Conservation (phyloP, 192 early-diverging fungal genomes). For the Backusella westeae region DNA sequence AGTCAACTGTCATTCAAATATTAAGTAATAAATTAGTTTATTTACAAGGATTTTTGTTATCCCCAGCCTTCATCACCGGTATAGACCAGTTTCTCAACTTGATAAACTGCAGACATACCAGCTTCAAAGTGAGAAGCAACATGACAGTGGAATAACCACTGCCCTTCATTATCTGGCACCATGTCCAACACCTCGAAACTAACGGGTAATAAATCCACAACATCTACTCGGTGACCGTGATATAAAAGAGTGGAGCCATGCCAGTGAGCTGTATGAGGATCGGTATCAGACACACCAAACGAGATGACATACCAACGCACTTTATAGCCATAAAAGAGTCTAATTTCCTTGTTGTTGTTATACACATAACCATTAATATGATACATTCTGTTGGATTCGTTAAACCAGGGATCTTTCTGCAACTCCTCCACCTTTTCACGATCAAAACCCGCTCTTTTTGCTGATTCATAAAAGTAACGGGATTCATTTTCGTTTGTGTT, state of each 20-base stretch:
- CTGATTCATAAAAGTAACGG: conserved; percentile 17
- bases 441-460: conserved; percentile 10
- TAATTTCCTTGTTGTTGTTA: conserved; percentile 34
- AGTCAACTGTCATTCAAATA: not conserved
- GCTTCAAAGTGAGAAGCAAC: conserved; percentile 38
- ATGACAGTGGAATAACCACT: conserved; percentile 48
- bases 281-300: conserved; percentile 14
- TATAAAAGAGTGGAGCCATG: conserved; percentile 39
- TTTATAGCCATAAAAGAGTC: conserved; percentile 16
- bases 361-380: conserved; percentile 38
- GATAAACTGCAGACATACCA: conserved; percentile 44
- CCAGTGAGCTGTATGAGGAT: conserved; percentile 39
- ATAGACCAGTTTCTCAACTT: conserved; percentile 33
- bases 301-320: conserved; percentile 34
- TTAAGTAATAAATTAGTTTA: not conserved
- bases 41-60: not conserved
- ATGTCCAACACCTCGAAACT: conserved; percentile 38
- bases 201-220: conserved; percentile 37
- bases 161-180: conserved; percentile 42
- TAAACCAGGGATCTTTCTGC: conserved; percentile 18
- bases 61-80: conserved; percentile 37
- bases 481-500: conserved; percentile 31
- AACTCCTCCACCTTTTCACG: not conserved
- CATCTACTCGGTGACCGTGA: conserved; percentile 41
- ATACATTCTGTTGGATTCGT: conserved; percentile 40